These are phyloP conservation scores for Neopestalotiopsis sp. DNA, from an alignment of 2,329 filamentous ascomycete species.

Conservation along the genomic window DNA sequence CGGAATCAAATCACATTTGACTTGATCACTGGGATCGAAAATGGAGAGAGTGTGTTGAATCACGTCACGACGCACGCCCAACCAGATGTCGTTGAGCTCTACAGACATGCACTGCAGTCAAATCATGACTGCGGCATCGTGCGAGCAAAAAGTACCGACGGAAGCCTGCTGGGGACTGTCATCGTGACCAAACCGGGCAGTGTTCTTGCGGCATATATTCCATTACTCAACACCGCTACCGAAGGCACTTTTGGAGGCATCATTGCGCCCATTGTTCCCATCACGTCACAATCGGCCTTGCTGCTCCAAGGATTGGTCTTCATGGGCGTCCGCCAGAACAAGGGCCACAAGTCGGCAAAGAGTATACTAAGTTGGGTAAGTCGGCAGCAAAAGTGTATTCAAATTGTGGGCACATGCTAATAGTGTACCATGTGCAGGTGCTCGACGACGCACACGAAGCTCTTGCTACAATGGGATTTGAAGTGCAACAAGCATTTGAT, in stretches of 20 bases:
- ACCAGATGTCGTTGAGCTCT: constrained; percentile 82
- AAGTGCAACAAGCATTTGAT: constrained; percentile 39
- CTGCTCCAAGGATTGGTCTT: constrained; percentile 79
- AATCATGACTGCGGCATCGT: constrained; percentile 77
- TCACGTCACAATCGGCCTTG: constrained; percentile 70
- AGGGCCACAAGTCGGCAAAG: constrained; percentile 74
- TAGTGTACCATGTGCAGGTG: constrained; percentile 27
- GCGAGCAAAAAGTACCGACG: constrained; percentile 74
- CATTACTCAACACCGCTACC: constrained; percentile 65
- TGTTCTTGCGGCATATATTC: constrained; percentile 71
- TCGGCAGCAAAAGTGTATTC: constrained; percentile 24
- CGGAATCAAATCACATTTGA: constrained; percentile 80
- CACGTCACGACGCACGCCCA: constrained; percentile 77
- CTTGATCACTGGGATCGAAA: constrained; percentile 80
- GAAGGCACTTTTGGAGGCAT: constrained; percentile 73
- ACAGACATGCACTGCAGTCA: constrained; percentile 75
- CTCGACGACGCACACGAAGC: constrained; percentile 37
- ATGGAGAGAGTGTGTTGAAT: constrained; percentile 73
- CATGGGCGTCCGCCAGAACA: constrained; percentile 83
- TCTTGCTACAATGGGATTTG: constrained; percentile 39
- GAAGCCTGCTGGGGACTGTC: constrained; percentile 76
- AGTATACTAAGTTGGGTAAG: constrained; percentile 83
- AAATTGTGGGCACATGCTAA: not conserved
- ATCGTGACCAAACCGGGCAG: constrained; percentile 79
- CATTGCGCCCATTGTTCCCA: constrained; percentile 77